Conservation (phyloP, 441 rosid species). For the Erodium moschatum region DNA sequence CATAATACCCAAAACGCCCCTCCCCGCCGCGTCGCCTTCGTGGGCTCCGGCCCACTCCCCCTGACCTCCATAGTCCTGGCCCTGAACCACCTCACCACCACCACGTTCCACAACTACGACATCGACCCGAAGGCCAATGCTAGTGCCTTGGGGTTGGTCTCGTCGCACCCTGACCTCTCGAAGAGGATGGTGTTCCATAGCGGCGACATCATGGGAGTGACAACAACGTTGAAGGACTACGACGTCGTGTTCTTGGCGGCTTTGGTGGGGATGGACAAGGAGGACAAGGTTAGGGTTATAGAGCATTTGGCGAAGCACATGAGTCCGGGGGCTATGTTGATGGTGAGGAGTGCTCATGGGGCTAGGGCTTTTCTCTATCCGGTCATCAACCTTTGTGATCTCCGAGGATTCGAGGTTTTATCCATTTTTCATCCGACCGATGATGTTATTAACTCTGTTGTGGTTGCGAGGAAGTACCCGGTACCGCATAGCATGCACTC, state of each 20-base stretch:
- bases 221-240: slow-evolving; percentile 35
- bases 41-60: slow-evolving; percentile 92
- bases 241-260: no score
- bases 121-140: slow-evolving; percentile 55
- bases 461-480: slow-evolving; percentile 40
- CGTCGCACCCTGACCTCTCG: slow-evolving; percentile 52
- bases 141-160: slow-evolving; percentile 37
- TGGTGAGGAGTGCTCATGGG: slow-evolving; percentile 84
- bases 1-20: slow-evolving; percentile 24
- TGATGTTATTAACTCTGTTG: slow-evolving; percentile 72
- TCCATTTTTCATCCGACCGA: slow-evolving; percentile 63
- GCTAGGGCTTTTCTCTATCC: slow-evolving; percentile 86
- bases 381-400: slow-evolving; percentile 58
- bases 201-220: slow-evolving; percentile 41
- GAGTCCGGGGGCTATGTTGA: slow-evolving; percentile 59
- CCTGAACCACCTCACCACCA: slow-evolving; percentile 40
- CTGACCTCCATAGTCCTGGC: slow-evolving; percentile 74
- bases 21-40: slow-evolving; percentile 46
- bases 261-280: slow-evolving; percentile 76
- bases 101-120: slow-evolving; percentile 72
- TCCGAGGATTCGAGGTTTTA: slow-evolving; percentile 61
- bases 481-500: slow-evolving; percentile 1
- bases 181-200: slow-evolving; percentile 63
- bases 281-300: slow-evolving; percentile 43
- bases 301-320: slow-evolving; percentile 62